These are phyloP conservation scores for Dalbergia oliveri DNA, from an alignment of 306 rosid species.

Conservation along the genomic window DNA sequence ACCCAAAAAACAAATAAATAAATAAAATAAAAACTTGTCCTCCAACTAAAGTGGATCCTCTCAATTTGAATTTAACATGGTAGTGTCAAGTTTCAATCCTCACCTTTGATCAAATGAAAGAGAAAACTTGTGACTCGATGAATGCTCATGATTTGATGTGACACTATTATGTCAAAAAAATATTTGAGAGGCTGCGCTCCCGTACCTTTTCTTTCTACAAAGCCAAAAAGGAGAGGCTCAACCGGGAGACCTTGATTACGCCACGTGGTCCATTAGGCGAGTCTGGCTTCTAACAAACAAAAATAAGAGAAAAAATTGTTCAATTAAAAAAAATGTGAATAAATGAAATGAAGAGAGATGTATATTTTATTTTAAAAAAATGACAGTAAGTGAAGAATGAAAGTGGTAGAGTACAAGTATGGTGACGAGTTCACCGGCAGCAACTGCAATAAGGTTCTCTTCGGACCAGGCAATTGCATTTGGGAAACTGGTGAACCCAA, in stretches of 20 bases:
- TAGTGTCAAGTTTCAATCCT: no score
- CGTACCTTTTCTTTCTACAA: constrained; percentile 68
- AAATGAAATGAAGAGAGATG: neutral
- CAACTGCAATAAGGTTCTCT: constrained; percentile 86
- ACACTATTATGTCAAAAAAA: no score
- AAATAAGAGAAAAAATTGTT: no score
- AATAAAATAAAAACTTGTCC: no score
- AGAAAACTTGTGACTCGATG: no score
- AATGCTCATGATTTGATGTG: no score
- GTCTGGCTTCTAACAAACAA: constrained; percentile 67
- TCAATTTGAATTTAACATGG: no score
- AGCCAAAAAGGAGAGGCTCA: constrained; percentile 70
- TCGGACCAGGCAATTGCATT: constrained; percentile 87
- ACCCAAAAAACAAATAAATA: no score
- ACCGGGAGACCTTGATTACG: constrained; percentile 58
- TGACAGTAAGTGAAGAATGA: neutral
- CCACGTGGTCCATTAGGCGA: constrained; percentile 79
- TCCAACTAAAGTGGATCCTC: no score
- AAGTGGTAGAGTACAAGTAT: constrained; percentile 54
- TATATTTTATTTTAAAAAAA: neutral
- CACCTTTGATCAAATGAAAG: no score
- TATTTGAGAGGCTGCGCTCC: neutral
- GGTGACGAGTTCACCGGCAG: constrained; percentile 83
- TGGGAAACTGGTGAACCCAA: constrained; percentile 73
- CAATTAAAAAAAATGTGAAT: no score